Percentiles rank a stretch among this genome's conserved stretches.
Evolutionary conservation across 768 basidiomycete genomes (phyloP).

Genomic region (Termitomyces sp.): DNA sequence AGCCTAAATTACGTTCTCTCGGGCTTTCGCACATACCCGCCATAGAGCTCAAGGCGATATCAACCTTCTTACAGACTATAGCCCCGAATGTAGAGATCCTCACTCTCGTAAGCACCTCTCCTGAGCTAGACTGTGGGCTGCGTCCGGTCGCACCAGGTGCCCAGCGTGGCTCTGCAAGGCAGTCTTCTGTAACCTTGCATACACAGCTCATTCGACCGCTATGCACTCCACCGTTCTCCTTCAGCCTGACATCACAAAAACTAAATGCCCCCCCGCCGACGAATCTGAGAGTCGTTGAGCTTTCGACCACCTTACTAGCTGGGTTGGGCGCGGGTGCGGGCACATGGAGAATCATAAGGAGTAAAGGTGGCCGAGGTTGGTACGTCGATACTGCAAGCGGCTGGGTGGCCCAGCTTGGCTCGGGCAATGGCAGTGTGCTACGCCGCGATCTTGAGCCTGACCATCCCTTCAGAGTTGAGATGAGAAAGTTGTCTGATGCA

Average conservation of each 20-base stretch:
- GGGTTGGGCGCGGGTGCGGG: slow-evolving; percentile 75
- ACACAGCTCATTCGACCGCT: slow-evolving; percentile 73
- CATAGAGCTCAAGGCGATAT: slow-evolving; percentile 59
- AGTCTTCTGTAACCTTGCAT: slow-evolving; percentile 75
- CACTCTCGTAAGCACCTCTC: slow-evolving; percentile 70
- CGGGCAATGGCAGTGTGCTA: slow-evolving; percentile 39
- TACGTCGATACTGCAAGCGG: slow-evolving; percentile 86
- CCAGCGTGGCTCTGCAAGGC: slow-evolving; percentile 44
- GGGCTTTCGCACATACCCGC: slow-evolving; percentile 84
- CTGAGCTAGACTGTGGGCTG: slow-evolving; percentile 62
- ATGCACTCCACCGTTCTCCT: slow-evolving; percentile 72
- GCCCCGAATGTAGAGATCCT: slow-evolving; percentile 81
- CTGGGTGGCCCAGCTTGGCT: slow-evolving; percentile 54
- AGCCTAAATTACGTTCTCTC: slow-evolving; percentile 76
- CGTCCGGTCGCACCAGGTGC: slow-evolving; percentile 25
- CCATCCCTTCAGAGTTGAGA: slow-evolving; percentile 67
- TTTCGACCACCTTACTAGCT: slow-evolving; percentile 65
- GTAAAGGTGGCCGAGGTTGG: slow-evolving; percentile 94
- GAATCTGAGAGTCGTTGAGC: slow-evolving; percentile 80
- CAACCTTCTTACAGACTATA: slow-evolving; percentile 62
- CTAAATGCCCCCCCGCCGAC: slow-evolving; percentile 46
- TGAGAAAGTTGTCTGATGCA: slow-evolving; percentile 69
- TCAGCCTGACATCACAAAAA: slow-evolving; percentile 36
- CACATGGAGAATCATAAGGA: slow-evolving; percentile 84
- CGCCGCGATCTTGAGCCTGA: slow-evolving; percentile 49